phyloP scores from a whole-genome alignment of 202 grass and related monocot species.

The Digitaria exilis region DNA sequence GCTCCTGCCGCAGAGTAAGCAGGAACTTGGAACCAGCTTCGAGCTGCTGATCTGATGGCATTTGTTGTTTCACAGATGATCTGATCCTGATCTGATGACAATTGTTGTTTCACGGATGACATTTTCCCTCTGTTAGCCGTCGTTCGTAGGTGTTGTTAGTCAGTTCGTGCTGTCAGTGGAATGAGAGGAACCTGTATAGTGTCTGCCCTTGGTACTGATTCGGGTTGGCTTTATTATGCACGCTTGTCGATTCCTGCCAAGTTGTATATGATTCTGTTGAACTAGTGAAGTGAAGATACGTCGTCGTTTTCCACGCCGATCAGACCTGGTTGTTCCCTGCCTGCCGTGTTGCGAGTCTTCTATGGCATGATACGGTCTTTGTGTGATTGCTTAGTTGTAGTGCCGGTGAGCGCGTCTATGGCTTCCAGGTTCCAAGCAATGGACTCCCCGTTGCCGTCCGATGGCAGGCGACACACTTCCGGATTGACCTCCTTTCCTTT shows the following conservation, averaged over 20 bases:
- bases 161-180: conserved; percentile 8
- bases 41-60: not conserved
- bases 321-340: not conserved
- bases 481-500: too few species aligned
- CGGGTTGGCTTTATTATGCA: not conserved
- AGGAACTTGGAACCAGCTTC: not conserved
- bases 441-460: too few species aligned
- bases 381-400: too few species aligned
- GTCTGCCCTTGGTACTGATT: not conserved
- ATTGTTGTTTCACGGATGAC: conserved; percentile 10
- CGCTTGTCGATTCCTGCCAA: not conserved
- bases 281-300: not conserved
- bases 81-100: not conserved
- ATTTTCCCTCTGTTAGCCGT: conserved; percentile 38
- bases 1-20: conserved; percentile 36
- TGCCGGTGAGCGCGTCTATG: not conserved
- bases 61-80: conserved; percentile 8
- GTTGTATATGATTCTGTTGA: conserved; percentile 31
- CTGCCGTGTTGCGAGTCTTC: not conserved
- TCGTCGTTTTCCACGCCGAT: not conserved
- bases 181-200: conserved; percentile 41
- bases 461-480: too few species aligned
- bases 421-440: not conserved
- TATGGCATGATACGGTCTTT: not conserved
- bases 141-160: conserved; percentile 3